Conservation (phyloP, 345 rosid species). For the Anacardium occidentale region DNA sequence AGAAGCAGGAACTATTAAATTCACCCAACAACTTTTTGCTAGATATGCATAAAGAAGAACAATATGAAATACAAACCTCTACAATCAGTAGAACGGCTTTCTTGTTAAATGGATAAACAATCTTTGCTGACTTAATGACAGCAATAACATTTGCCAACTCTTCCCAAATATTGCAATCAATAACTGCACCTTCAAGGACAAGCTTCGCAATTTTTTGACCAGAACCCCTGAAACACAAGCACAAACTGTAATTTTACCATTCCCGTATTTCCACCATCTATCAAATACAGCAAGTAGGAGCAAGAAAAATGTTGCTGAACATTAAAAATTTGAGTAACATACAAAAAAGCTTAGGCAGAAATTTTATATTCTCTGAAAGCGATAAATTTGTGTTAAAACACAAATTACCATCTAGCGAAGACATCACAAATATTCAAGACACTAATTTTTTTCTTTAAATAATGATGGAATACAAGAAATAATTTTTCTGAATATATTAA, state of each 20-base stretch:
- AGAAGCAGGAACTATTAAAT: not conserved
- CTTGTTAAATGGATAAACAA: constrained; percentile 50
- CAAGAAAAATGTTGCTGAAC: not conserved
- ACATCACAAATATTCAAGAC: not conserved
- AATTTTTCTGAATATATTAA: too few species aligned
- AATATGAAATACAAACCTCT: constrained; percentile 43
- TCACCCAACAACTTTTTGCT: not conserved
- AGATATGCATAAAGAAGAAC: not conserved
- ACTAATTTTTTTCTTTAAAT: too few species aligned
- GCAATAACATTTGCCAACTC: constrained; percentile 44
- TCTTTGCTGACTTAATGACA: constrained; percentile 45
- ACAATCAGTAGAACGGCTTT: constrained; percentile 49
- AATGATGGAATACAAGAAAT: not conserved
- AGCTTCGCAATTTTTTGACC: constrained; percentile 51
- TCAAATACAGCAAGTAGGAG: too few species aligned
- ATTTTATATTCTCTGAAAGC: not conserved
- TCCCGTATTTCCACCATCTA: not conserved
- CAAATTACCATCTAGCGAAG: not conserved
- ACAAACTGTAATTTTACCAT: constrained; percentile 8
- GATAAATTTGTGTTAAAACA: not conserved
- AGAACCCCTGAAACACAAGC: constrained; percentile 41
- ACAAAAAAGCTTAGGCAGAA: not conserved
- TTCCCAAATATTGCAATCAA: constrained; percentile 69
- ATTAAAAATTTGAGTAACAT: not conserved
- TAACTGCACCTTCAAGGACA: constrained; percentile 44